Evolutionary conservation across 2,329 filamentous ascomycete species (phyloP).

Genomic region (Claviceps digitariae): DNA sequence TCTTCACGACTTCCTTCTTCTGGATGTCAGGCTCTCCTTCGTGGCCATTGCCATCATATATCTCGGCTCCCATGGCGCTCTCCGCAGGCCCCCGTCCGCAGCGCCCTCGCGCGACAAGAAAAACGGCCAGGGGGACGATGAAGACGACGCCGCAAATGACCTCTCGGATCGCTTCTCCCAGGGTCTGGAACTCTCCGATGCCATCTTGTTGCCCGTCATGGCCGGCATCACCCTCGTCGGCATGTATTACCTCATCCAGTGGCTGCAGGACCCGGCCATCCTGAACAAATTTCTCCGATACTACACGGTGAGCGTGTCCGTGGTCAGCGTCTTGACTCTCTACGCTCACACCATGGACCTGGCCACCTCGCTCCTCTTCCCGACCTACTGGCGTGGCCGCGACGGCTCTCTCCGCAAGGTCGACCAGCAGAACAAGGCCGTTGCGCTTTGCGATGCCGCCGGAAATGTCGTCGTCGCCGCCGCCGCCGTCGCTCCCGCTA

Average conservation of each 20-base stretch:
- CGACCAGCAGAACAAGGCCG: conserved; percentile 26
- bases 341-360: conserved; percentile 59
- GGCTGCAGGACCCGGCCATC: conserved; percentile 66
- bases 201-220: conserved; percentile 69
- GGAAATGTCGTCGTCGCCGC: conserved; percentile 17
- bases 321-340: conserved; percentile 63
- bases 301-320: conserved; percentile 70
- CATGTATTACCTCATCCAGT: conserved; percentile 82
- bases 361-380: conserved; percentile 55
- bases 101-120: conserved; percentile 38
- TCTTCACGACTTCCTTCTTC: conserved; percentile 27
- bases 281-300: conserved; percentile 71
- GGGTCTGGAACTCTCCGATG: conserved; percentile 56
- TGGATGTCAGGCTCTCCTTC: conserved; percentile 37
- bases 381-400: conserved; percentile 46
- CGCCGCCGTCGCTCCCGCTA: conserved; percentile 10
- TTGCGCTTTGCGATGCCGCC: conserved; percentile 22
- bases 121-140: conserved; percentile 29
- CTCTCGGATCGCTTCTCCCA: conserved; percentile 29
- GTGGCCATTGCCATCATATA: conserved; percentile 75
- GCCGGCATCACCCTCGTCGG: conserved; percentile 59
- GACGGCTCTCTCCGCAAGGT: conserved; percentile 31
- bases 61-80: conserved; percentile 69
- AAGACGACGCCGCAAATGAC: conserved; percentile 32
- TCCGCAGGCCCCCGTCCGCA: conserved; percentile 72